Evolutionary conservation across 306 rosid genomes (phyloP).

Genomic region (Cucurbita moschata): DNA sequence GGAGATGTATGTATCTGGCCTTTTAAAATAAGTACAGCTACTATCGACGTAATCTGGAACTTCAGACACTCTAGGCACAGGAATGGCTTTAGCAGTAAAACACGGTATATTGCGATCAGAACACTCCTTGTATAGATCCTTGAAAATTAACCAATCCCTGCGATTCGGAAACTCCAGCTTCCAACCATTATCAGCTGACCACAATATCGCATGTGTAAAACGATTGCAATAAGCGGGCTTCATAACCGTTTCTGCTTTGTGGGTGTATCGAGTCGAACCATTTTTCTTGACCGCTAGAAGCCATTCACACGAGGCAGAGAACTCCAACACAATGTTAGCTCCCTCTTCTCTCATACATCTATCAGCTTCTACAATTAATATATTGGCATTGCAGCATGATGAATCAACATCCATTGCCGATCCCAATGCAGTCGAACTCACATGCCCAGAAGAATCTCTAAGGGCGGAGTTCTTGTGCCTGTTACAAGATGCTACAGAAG

Average conservation of each 20-base stretch:
- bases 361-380: slow-evolving; percentile 42
- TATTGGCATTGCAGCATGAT: slow-evolving; percentile 34
- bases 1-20: slow-evolving; percentile 47
- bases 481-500: slow-evolving; percentile 17
- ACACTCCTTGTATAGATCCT: slow-evolving; percentile 64
- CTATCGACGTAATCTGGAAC: slow-evolving; percentile 30
- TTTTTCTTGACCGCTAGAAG: slow-evolving; percentile 53
- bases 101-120: slow-evolving; percentile 29
- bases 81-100: slow-evolving; percentile 30
- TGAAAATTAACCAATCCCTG: slow-evolving; percentile 46
- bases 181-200: slow-evolving; percentile 30
- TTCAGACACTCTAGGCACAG: slow-evolving; percentile 54
- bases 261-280: slow-evolving; percentile 30
- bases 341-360: slow-evolving; percentile 47
- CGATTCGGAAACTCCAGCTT: slow-evolving; percentile 54
- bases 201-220: slow-evolving; percentile 29
- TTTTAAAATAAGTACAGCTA: slow-evolving; percentile 14
- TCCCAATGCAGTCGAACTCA: slow-evolving; percentile 9
- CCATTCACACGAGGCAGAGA: slow-evolving; percentile 39
- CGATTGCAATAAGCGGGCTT: slow-evolving; percentile 39
- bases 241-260: slow-evolving; percentile 47
- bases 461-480: slow-evolving; percentile 23
- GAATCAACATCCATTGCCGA: slow-evolving; percentile 16
- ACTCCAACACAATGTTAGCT: slow-evolving; percentile 26
- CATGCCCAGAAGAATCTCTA: slow-evolving; percentile 9